These are phyloP conservation scores for Lizonia empirigonia DNA, from an alignment of 2,329 filamentous ascomycete genomes.

Conservation along the genomic window DNA sequence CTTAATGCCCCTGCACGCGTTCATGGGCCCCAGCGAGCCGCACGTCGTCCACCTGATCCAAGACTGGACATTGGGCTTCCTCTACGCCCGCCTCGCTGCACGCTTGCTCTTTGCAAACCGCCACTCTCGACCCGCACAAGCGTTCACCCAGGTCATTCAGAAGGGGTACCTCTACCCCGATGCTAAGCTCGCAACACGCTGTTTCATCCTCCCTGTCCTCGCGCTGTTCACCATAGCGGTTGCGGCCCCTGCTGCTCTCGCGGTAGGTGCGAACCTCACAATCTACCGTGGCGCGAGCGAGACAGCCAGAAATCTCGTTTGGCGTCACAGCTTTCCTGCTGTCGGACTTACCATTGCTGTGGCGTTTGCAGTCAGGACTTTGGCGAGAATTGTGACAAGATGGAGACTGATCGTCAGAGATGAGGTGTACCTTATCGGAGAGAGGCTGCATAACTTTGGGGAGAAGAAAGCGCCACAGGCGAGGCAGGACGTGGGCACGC, in stretches of 20 bases:
- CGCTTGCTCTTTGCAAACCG: slow-evolving; percentile 72
- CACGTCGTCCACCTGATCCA: slow-evolving; percentile 88
- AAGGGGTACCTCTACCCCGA: slow-evolving; percentile 78
- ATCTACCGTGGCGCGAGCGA: slow-evolving; percentile 51
- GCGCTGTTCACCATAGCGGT: slow-evolving; percentile 68
- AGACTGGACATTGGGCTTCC: slow-evolving; percentile 88
- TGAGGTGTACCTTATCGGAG: slow-evolving; percentile 94
- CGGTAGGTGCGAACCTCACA: slow-evolving; percentile 57
- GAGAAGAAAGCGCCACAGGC: slow-evolving; percentile 51
- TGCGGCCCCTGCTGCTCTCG: slow-evolving; percentile 66
- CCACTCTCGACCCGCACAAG: slow-evolving; percentile 72
- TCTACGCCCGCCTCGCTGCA: slow-evolving; percentile 82
- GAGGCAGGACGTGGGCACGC: slow-evolving; percentile 2
- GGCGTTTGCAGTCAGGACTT: slow-evolving; percentile 57
- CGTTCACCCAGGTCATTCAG: slow-evolving; percentile 74
- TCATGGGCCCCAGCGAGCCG: slow-evolving; percentile 55
- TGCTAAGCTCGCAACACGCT: slow-evolving; percentile 77
- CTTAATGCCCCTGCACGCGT: slow-evolving; percentile 83
- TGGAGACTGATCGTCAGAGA: slow-evolving; percentile 87
- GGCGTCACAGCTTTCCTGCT: slow-evolving; percentile 76
- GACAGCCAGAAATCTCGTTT: slow-evolving; percentile 57
- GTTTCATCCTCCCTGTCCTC: slow-evolving; percentile 78
- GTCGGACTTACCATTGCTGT: slow-evolving; percentile 55
- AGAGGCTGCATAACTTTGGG: slow-evolving; percentile 93
- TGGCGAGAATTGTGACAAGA: slow-evolving; percentile 65